These are phyloP conservation scores for Penicillium frequentans DNA, from an alignment of 2,329 filamentous ascomycete genomes.

Conservation along the genomic window DNA sequence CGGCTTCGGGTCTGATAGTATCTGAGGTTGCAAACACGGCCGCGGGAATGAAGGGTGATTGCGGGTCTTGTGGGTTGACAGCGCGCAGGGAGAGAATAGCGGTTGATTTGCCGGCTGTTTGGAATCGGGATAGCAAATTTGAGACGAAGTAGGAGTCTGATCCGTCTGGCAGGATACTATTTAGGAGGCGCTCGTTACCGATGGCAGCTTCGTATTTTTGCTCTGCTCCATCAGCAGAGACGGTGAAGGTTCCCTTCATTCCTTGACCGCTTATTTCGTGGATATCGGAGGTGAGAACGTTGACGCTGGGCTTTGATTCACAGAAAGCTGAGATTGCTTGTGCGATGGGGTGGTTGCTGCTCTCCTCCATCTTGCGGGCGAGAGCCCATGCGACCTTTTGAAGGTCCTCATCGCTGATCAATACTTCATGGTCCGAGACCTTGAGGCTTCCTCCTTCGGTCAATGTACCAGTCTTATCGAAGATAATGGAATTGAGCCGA, in stretches of 20 bases:
- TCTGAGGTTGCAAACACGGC: slow-evolving; percentile 77
- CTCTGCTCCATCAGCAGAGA: slow-evolving; percentile 25
- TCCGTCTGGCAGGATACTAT: slow-evolving; percentile 29
- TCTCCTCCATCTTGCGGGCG: slow-evolving; percentile 55
- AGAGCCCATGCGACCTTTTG: slow-evolving; percentile 46
- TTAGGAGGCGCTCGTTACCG: slow-evolving; percentile 58
- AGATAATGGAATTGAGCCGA: slow-evolving; percentile 73
- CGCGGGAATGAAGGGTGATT: slow-evolving; percentile 47
- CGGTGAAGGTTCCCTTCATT: slow-evolving; percentile 53
- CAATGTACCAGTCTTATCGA: slow-evolving; percentile 86
- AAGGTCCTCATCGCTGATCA: slow-evolving; percentile 35
- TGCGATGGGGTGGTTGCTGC: slow-evolving; percentile 61
- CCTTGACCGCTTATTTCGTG: slow-evolving; percentile 60
- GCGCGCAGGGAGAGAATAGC: slow-evolving; percentile 45
- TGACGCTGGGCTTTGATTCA: slow-evolving; percentile 23
- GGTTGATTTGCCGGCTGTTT: slow-evolving; percentile 45
- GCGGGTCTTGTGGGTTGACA: slow-evolving; percentile 13
- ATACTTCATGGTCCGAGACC: slow-evolving; percentile 53
- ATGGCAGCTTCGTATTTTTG: slow-evolving; percentile 51
- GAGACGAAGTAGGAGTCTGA: slow-evolving; percentile 35
- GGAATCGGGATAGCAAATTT: slow-evolving; percentile 38
- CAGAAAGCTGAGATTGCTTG: slow-evolving; percentile 56
- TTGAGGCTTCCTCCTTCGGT: slow-evolving; percentile 64
- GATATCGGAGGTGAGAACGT: slow-evolving; percentile 39
- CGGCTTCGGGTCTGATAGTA: slow-evolving; percentile 72